Evolutionary conservation across 2,329 filamentous ascomycete species (phyloP).

Genomic region (Cordyceps javanica): DNA sequence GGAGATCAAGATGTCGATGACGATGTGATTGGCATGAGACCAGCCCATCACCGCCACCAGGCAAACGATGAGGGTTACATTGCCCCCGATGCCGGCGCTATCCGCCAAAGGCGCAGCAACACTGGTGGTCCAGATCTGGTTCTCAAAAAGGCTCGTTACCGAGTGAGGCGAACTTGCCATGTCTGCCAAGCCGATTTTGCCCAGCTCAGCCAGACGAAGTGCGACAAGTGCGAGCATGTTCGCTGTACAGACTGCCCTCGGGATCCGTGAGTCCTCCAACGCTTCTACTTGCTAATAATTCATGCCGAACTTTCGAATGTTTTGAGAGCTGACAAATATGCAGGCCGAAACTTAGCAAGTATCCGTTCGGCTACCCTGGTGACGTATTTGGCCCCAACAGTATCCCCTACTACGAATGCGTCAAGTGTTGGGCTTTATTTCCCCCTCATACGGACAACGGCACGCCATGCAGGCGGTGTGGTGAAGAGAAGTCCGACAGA

Average conservation of each 20-base stretch:
- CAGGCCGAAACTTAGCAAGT: slow-evolving; percentile 62
- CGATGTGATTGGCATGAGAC: slow-evolving; percentile 40
- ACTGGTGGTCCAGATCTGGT: slow-evolving; percentile 65
- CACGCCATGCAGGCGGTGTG: slow-evolving; percentile 53
- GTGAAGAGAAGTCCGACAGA: slow-evolving; percentile 51
- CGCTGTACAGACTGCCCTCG: slow-evolving; percentile 77
- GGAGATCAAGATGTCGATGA: slow-evolving; percentile 55
- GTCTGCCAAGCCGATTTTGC: slow-evolving; percentile 61
- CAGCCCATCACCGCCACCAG: slow-evolving; percentile 33
- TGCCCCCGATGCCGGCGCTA: slow-evolving; percentile 42
- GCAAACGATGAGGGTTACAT: slow-evolving; percentile 52
- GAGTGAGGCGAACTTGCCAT: slow-evolving; percentile 71
- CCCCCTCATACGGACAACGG: slow-evolving; percentile 43
- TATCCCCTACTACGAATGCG: slow-evolving; percentile 52
- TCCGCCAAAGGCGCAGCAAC: slow-evolving; percentile 58
- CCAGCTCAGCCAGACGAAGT: slow-evolving; percentile 50
- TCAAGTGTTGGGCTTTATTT: slow-evolving; percentile 56
- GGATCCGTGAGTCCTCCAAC: slow-evolving; percentile 57
- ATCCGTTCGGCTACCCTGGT: slow-evolving; percentile 63
- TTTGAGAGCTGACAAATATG: slow-evolving; percentile 1
- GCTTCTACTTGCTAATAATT: not conserved
- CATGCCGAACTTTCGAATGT: not conserved
- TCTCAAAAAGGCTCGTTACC: slow-evolving; percentile 64
- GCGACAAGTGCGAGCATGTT: slow-evolving; percentile 61
- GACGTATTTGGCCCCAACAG: slow-evolving; percentile 51